Evolutionary conservation across 2,329 filamentous ascomycete genomes (phyloP).

Genomic region (Fusarium torulosum): DNA sequence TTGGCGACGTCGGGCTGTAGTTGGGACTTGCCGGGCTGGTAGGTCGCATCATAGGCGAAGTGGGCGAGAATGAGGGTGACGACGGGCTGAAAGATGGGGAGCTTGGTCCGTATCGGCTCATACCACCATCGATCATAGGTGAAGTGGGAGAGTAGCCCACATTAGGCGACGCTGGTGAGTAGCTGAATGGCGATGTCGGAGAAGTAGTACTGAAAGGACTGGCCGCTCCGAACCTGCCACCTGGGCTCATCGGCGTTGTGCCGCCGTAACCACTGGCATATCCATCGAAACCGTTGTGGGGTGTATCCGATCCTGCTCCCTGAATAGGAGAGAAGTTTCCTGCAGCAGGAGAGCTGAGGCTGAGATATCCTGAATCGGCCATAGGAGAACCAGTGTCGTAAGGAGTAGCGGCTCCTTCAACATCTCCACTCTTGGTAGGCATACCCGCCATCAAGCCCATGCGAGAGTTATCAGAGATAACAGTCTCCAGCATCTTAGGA

Average conservation of each 20-base stretch:
- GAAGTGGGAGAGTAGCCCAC: conserved; percentile 83
- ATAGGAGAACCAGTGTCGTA: conserved; percentile 91
- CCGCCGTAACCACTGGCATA: conserved; percentile 68
- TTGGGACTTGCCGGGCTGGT: conserved; percentile 69
- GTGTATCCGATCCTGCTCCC: conserved; percentile 77
- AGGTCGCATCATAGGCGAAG: conserved; percentile 69
- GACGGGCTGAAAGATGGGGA: conserved; percentile 74
- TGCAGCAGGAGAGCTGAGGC: conserved; percentile 71
- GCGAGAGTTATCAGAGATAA: conserved; percentile 91
- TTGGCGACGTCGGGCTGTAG: conserved; percentile 75
- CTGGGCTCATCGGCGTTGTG: conserved; percentile 70
- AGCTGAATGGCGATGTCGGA: conserved; percentile 74
- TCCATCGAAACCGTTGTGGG: conserved; percentile 71
- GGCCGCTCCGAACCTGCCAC: conserved; percentile 68
- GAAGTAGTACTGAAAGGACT: conserved; percentile 83
- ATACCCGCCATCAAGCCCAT: conserved; percentile 85
- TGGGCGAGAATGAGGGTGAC: conserved; percentile 73
- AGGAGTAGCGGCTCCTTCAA: conserved; percentile 89
- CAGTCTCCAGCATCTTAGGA: conserved; percentile 93
- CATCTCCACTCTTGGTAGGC: conserved; percentile 78
- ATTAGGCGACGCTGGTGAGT: conserved; percentile 82
- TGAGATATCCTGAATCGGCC: conserved; percentile 75
- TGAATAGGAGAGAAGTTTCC: conserved; percentile 84
- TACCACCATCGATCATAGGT: conserved; percentile 67
- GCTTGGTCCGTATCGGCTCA: conserved; percentile 63